phyloP scores from a whole-genome alignment of 1,139 yeast species.

The Hyphopichia fennica region DNA sequence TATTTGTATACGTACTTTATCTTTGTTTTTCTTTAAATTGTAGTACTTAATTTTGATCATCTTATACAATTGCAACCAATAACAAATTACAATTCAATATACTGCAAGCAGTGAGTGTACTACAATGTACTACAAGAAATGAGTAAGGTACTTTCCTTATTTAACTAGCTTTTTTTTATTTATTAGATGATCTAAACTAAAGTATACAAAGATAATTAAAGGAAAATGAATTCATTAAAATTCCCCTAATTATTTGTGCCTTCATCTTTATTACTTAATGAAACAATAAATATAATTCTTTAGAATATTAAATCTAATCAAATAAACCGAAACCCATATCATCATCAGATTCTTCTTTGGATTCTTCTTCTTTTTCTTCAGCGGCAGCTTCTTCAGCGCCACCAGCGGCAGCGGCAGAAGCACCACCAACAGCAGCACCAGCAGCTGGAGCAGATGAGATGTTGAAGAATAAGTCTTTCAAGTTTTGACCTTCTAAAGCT shows the following conservation, averaged over 20 bases:
- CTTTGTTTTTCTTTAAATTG: no score
- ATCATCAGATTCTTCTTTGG: constrained; percentile 61
- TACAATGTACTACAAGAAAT: no score
- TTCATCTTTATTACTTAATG: no score
- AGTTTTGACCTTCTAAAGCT: constrained; percentile 78
- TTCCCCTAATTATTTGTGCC: not conserved
- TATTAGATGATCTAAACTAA: not conserved
- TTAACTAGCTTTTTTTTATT: not conserved
- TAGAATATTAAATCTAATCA: constrained; percentile 50
- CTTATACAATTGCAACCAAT: not conserved
- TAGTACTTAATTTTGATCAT: no score
- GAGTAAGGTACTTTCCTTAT: no score
- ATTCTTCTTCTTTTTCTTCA: constrained; percentile 54
- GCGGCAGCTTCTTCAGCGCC: constrained; percentile 58
- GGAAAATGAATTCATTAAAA: not conserved
- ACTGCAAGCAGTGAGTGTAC: no score
- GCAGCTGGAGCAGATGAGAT: constrained; percentile 72
- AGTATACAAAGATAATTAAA: not conserved
- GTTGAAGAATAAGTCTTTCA: constrained; percentile 75
- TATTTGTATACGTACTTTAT: not conserved
- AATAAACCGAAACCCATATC: constrained; percentile 88
- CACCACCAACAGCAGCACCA: constrained; percentile 58
- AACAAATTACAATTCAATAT: no score
- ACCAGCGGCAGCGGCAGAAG: constrained; percentile 56
- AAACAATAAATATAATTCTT: not conserved